Evolutionary conservation across 2,329 filamentous ascomycete genomes (phyloP), one percentile per base, ranked within the genome.

Genomic region (Xylaria sp.): DNA sequence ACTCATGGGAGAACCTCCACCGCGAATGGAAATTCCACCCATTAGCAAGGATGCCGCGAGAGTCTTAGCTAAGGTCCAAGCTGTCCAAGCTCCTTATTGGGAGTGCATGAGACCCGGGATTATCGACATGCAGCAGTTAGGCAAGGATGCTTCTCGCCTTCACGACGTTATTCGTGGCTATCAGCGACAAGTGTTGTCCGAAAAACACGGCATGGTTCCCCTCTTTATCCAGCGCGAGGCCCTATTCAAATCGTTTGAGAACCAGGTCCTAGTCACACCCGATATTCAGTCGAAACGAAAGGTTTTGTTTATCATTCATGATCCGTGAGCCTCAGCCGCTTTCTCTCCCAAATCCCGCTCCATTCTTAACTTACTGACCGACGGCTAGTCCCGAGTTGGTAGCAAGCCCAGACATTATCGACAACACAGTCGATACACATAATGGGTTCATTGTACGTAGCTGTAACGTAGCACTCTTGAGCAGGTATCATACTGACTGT

Each of bases 1-100:
- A 0, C 85, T 99, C 53, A 98, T 99, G 94, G 94, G 96, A 24
- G 94, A 99, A 76, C 93, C 95, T 11, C 96, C 96, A 2, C 86
- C 87, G 50, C 82, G 85, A 74, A 86, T 90, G 79, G 78, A 81
- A 14, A 79, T 90, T 1, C 84, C 87, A 7, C 84, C 84, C 65
- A 83, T 90, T 70, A 88, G 85, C 77, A 85, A 83, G 73, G 85
- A 88, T 21, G 89, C 88, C 0, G 83, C 84, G 0, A 82, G 83
- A 53, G 83, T 88, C 0, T 77, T 91, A 30, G 85, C 86, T 47
- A 85, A 85, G 72, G 89, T 90, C 0, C 87, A 89, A 74, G 84
- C 86, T 0, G 81, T 85, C 61, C 89, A 91, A 70, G 87, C 89
- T 1, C 87, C 86, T 24, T 96, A 93, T 79, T 99, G 96, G 96